Percentiles rank a stretch among this genome's conserved stretches.
Evolutionary conservation across 2,329 filamentous ascomycete genomes (phyloP).

Genomic region (Ophiocordyceps robertsii): DNA sequence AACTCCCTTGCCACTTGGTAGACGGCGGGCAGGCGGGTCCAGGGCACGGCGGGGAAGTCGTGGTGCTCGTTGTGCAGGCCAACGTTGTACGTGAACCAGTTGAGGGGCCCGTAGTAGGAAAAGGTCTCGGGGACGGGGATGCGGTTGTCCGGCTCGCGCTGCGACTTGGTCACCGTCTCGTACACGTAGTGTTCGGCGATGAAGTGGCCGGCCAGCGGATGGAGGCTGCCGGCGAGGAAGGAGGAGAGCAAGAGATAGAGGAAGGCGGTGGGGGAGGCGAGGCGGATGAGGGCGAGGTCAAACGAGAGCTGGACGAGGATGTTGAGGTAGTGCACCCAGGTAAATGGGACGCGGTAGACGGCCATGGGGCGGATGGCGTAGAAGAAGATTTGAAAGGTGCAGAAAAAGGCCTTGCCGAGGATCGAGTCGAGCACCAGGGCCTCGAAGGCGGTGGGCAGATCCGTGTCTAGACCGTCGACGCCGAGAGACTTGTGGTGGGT

Average conservation of each 20-base stretch:
- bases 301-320: conserved; percentile 64
- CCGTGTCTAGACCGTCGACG: conserved; percentile 89
- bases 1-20: conserved; percentile 78
- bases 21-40: conserved; percentile 71
- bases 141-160: conserved; percentile 42
- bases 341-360: conserved; percentile 81
- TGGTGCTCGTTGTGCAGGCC: conserved; percentile 98
- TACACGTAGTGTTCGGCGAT: conserved; percentile 96
- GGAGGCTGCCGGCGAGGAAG: conserved; percentile 85
- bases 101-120: conserved; percentile 89
- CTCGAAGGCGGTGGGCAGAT: conserved; percentile 84
- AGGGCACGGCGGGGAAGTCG: conserved; percentile 93
- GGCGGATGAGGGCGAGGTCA: conserved; percentile 54
- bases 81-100: conserved; percentile 91
- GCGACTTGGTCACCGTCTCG: conserved; percentile 42
- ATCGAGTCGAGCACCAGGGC: conserved; percentile 89
- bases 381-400: conserved; percentile 98
- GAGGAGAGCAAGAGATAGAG: conserved; percentile 79
- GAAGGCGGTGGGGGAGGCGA: conserved; percentile 50
- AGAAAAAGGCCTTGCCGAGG: conserved; percentile 95
- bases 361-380: conserved; percentile 94
- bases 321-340: conserved; percentile 73
- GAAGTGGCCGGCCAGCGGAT: conserved; percentile 93
- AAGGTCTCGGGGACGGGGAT: conserved; percentile 81
- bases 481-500: conserved; percentile 98